Conservation (phyloP, 371 early-diverging fungal genomes). For the Circinella umbellata region DNA sequence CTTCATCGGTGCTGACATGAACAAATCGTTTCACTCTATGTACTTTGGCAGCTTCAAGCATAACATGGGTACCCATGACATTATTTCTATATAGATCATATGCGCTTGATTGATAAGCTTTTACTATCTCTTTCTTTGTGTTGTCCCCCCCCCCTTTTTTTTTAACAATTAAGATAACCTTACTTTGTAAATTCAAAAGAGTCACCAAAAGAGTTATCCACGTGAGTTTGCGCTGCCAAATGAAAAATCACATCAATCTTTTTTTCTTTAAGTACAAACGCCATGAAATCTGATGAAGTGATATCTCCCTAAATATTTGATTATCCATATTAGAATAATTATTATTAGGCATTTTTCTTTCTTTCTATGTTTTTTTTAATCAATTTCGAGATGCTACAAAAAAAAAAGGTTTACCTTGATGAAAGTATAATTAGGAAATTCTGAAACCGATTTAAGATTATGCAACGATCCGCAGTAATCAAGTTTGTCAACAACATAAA, state of each 20-base stretch:
- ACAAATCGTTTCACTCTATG: constrained; percentile 67
- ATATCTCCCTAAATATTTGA: constrained; percentile 68
- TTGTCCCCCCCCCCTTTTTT: no score
- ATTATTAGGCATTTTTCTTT: background rate
- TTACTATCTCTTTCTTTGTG: background rate
- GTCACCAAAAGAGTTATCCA: constrained; percentile 89
- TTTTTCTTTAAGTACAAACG: constrained; percentile 70
- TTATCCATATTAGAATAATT: background rate
- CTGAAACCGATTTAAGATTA: constrained; percentile 61
- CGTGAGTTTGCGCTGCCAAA: constrained; percentile 87
- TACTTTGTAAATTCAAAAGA: constrained; percentile 84
- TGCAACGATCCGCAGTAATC: constrained; percentile 82
- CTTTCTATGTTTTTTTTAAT: background rate
- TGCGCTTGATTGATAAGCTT: background rate
- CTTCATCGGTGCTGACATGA: constrained; percentile 89
- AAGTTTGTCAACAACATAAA: constrained; percentile 79
- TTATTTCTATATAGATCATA: constrained; percentile 57
- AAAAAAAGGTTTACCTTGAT: constrained; percentile 53
- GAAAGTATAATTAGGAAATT: constrained; percentile 68
- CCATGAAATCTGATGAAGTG: constrained; percentile 71
- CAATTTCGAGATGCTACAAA: no score
- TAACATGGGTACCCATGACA: constrained; percentile 87
- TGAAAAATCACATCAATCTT: constrained; percentile 82
- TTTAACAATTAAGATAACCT: no score
- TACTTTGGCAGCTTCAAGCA: constrained; percentile 80